These are phyloP conservation scores for Botrytis hyacinthi DNA, from an alignment of 2,329 filamentous ascomycete genomes.

Conservation along the genomic window DNA sequence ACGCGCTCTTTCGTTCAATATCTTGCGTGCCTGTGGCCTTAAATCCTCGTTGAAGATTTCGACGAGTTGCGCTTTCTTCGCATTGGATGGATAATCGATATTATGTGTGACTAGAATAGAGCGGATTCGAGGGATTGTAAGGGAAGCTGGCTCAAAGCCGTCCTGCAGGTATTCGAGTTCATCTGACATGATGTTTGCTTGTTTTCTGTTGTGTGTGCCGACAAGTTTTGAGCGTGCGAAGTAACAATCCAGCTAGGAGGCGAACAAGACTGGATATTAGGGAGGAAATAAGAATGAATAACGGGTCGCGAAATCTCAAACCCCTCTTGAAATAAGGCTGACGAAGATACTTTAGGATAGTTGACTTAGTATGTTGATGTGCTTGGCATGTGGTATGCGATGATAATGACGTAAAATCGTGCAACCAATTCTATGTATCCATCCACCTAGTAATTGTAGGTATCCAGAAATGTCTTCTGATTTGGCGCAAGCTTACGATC, in stretches of 20 bases:
- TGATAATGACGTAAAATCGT: conserved; percentile 14
- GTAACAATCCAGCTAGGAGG: not conserved
- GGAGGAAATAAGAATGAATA: not conserved
- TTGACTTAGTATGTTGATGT: not conserved
- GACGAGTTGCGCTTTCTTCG: conserved; percentile 88
- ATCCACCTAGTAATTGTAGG: not conserved
- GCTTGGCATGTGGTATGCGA: not conserved
- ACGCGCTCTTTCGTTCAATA: conserved; percentile 70
- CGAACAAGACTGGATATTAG: not conserved
- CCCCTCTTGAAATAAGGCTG: not conserved
- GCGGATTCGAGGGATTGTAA: conserved; percentile 85
- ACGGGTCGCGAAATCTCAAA: not conserved
- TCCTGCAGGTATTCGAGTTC: conserved; percentile 74
- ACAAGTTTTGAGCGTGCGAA: not conserved
- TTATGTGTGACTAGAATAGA: conserved; percentile 90
- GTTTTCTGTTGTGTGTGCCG: not conserved
- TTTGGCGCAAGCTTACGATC: not conserved
- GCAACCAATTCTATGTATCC: not conserved
- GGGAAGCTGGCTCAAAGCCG: conserved; percentile 76
- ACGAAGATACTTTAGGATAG: not conserved
- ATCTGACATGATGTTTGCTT: conserved; percentile 22
- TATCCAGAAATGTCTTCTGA: not conserved
- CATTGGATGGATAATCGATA: conserved; percentile 78
- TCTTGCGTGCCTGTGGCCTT: conserved; percentile 71
- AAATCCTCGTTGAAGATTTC: conserved; percentile 79